Percentiles rank a stretch among this genome's conserved stretches.
Evolutionary conservation across 345 rosid species (phyloP).

Genomic region (Gossypium thurberi): DNA sequence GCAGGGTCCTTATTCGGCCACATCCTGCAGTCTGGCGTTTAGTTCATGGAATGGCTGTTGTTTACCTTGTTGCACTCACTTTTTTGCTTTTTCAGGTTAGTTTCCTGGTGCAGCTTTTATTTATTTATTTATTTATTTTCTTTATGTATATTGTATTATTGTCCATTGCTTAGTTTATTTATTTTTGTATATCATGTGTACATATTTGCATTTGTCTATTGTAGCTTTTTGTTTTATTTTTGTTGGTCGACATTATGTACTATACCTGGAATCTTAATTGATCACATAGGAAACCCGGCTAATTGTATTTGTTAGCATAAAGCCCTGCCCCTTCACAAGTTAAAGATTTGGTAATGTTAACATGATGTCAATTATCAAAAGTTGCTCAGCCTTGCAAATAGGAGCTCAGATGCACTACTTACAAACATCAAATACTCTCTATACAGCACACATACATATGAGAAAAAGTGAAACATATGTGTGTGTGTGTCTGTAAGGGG

Average conservation of each 20-base stretch:
- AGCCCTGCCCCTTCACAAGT: background rate
- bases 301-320: background rate
- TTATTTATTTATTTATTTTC: background rate
- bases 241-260: background rate
- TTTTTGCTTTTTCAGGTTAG: constrained; percentile 97
- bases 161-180: background rate
- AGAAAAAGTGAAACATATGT: background rate
- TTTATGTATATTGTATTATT: background rate
- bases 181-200: background rate
- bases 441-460: background rate
- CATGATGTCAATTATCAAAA: background rate
- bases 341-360: background rate
- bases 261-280: background rate
- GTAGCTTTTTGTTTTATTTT: background rate
- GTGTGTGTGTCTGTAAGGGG: background rate
- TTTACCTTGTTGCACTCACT: constrained; percentile 85
- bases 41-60: constrained; percentile 96
- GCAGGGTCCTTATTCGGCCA: constrained; percentile 87
- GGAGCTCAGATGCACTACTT: background rate
- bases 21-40: constrained; percentile 98
- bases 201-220: background rate
- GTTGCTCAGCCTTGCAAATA: background rate
- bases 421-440: background rate
- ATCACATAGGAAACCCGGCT: background rate
- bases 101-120: constrained; percentile 5